A percentile compares a stretch with the other conserved stretches of the same genome.
Evolutionary conservation across 192 early-diverging fungal genomes (phyloP).

Genomic region (Coemansia sp.): DNA sequence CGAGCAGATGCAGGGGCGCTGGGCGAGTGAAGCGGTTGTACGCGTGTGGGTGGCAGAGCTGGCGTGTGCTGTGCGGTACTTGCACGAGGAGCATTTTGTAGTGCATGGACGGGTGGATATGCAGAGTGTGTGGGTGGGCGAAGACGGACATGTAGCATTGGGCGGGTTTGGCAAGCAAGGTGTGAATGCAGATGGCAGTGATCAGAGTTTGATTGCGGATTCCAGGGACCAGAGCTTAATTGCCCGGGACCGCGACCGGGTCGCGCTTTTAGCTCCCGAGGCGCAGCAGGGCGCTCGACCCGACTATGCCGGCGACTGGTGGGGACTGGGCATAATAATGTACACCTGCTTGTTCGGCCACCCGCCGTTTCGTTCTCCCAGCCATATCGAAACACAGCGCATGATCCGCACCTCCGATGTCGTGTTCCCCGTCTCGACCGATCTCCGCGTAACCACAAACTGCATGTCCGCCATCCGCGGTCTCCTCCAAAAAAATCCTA

Average conservation of each 20-base stretch:
- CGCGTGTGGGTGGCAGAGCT: constrained; percentile 85
- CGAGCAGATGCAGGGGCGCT: constrained; percentile 54
- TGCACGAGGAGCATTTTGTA: constrained; percentile 73
- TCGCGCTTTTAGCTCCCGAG: no score
- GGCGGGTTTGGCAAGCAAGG: constrained; percentile 82
- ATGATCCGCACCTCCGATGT: constrained; percentile 54
- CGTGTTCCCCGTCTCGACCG: constrained; percentile 47
- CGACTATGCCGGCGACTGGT: constrained; percentile 81
- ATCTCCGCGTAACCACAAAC: constrained; percentile 56
- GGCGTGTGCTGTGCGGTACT: constrained; percentile 74
- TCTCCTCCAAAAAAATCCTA: constrained; percentile 68
- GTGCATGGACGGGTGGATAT: constrained; percentile 90
- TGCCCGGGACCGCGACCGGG: not conserved
- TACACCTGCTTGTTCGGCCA: constrained; percentile 83
- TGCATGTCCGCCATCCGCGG: constrained; percentile 68
- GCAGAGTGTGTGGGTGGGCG: constrained; percentile 74
- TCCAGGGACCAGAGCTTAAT: not conserved
- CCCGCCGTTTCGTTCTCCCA: constrained; percentile 57
- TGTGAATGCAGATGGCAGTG: not conserved
- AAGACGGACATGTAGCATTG: constrained; percentile 77
- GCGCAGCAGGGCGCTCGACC: no score
- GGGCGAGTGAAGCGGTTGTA: constrained; percentile 70
- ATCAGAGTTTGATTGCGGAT: not conserved
- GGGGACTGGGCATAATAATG: constrained; percentile 82
- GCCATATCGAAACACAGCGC: constrained; percentile 3